Evolutionary conservation across 768 basidiomycete genomes (phyloP).

Genomic region (Phallus indusiatus): DNA sequence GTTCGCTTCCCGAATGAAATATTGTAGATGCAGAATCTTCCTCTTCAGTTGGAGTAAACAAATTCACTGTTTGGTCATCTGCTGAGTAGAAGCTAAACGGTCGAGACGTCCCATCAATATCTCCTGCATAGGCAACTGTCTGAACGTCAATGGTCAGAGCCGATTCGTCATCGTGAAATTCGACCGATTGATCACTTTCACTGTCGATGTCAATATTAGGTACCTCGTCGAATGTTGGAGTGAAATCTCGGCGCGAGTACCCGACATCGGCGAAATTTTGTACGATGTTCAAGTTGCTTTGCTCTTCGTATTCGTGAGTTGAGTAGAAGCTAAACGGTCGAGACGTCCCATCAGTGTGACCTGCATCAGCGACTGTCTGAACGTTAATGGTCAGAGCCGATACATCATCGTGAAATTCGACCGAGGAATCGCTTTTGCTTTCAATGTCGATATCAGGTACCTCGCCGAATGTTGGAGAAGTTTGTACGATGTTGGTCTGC

Average conservation of each 20-base stretch:
- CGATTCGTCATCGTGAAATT: not conserved
- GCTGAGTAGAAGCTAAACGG: not conserved
- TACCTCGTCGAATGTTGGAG: not conserved
- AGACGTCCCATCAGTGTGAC: not conserved
- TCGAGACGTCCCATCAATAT: not conserved
- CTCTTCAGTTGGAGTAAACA: not conserved
- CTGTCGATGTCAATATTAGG: not conserved
- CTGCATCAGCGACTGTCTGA: no score
- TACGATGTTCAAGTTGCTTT: no score
- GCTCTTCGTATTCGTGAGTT: no score
- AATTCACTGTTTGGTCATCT: not conserved
- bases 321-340: not conserved
- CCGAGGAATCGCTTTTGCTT: not conserved
- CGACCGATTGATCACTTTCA: not conserved
- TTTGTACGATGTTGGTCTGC: not conserved
- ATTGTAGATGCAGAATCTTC: not conserved
- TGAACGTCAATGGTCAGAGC: not conserved
- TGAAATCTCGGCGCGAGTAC: not conserved
- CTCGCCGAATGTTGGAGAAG: not conserved
- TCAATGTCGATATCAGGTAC: not conserved
- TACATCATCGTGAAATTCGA: not conserved
- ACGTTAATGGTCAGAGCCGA: not conserved
- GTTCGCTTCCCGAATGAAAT: not conserved
- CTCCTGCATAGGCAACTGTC: no score
- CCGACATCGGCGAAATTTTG: not conserved